These are phyloP conservation scores for Bryum argenteum DNA, from an alignment of 225 moss, liverwort and hornwort species.

Conservation along the genomic window DNA sequence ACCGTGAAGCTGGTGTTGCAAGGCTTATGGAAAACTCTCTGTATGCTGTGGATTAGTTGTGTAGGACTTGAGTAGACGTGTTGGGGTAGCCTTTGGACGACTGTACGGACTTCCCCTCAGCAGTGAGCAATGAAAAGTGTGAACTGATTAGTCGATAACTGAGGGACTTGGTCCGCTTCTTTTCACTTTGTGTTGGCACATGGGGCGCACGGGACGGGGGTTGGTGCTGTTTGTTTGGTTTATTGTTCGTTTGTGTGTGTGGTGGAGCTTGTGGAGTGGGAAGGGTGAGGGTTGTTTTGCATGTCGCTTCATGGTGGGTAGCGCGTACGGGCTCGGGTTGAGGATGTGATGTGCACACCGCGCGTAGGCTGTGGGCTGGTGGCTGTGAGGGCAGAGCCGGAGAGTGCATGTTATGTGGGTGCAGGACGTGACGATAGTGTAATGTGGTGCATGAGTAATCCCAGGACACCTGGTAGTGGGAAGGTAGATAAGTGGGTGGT, in stretches of 20 bases:
- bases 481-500: slow-evolving; percentile 18
- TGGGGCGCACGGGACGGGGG: slow-evolving; percentile 29
- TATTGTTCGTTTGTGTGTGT: slow-evolving; percentile 7
- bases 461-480: slow-evolving; percentile 15
- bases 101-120: slow-evolving; percentile 39
- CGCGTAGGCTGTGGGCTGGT: background rate
- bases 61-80: slow-evolving; percentile 48
- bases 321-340: slow-evolving; percentile 7
- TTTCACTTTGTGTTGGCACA: slow-evolving; percentile 34
- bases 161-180: slow-evolving; percentile 40
- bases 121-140: slow-evolving; percentile 48
- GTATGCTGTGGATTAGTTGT: slow-evolving; percentile 39
- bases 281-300: slow-evolving; percentile 27
- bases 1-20: slow-evolving; percentile 53
- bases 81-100: slow-evolving; percentile 46
- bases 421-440: slow-evolving; percentile 18
- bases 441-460: slow-evolving; percentile 15
- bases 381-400: no score
- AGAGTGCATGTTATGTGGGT: slow-evolving; percentile 8
- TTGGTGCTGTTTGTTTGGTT: no score
- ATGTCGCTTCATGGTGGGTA: slow-evolving; percentile 22
- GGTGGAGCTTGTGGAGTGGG: slow-evolving; percentile 4
- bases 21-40: slow-evolving; percentile 39
- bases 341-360: background rate
- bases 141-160: slow-evolving; percentile 49